These are phyloP conservation scores for Ilyonectria destructans DNA, from an alignment of 2,329 filamentous ascomycete species.

Conservation along the genomic window DNA sequence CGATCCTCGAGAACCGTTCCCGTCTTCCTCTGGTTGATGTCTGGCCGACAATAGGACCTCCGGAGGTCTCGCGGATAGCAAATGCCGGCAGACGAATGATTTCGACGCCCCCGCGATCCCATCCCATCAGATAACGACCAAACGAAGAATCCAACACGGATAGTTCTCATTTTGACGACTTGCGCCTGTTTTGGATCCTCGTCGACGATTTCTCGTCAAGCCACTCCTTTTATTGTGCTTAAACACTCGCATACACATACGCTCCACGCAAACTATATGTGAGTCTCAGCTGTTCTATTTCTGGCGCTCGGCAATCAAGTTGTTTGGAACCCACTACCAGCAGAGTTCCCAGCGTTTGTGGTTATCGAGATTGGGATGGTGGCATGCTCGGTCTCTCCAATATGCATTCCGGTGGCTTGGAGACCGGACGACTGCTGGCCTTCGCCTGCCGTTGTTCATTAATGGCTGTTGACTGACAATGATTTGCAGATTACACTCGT, in stretches of 20 bases:
- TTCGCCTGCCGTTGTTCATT: too few species aligned
- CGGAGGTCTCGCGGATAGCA: slow-evolving; percentile 52
- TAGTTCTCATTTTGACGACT: slow-evolving; percentile 47
- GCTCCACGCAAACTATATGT: slow-evolving; percentile 52
- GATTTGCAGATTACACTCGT: slow-evolving; percentile 61
- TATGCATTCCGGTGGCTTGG: background rate
- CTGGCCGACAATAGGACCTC: slow-evolving; percentile 49
- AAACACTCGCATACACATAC: slow-evolving; percentile 48
- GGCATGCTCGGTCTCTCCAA: background rate
- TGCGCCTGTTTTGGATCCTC: slow-evolving; percentile 47
- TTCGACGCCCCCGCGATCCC: slow-evolving; percentile 44
- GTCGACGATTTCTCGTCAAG: slow-evolving; percentile 64
- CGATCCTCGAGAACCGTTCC: slow-evolving; percentile 44
- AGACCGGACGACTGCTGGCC: background rate
- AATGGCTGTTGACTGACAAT: slow-evolving; percentile 29
- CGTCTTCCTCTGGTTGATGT: slow-evolving; percentile 46
- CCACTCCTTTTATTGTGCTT: slow-evolving; percentile 62
- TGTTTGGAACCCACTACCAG: background rate
- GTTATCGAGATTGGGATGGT: background rate
- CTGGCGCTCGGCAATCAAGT: background rate
- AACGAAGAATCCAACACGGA: slow-evolving; percentile 43
- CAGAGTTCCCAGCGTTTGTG: too few species aligned
- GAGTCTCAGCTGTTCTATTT: slow-evolving; percentile 33
- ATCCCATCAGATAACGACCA: slow-evolving; percentile 38
- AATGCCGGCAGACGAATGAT: slow-evolving; percentile 54